Evolutionary conservation across 2,329 filamentous ascomycete species (phyloP).

Genomic region (Colletotrichum sp.): DNA sequence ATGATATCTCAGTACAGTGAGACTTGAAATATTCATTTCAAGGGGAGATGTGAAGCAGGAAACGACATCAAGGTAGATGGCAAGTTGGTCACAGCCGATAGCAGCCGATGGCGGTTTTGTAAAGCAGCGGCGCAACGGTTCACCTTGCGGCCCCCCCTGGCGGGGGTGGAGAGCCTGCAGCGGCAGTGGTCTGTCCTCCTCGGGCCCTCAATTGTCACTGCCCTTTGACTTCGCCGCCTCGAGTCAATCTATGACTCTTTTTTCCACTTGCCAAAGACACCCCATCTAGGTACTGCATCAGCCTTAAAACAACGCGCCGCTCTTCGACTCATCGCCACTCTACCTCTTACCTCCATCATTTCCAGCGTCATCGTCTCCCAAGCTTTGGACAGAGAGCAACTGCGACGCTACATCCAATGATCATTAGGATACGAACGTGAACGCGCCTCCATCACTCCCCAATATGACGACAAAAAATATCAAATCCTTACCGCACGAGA

Average conservation of each 20-base stretch:
- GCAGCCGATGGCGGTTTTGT: background rate
- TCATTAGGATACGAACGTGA: slow-evolving; percentile 31
- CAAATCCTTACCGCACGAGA: slow-evolving; percentile 76
- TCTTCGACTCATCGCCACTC: background rate
- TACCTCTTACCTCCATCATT: background rate
- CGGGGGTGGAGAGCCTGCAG: background rate
- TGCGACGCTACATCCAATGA: slow-evolving; percentile 27
- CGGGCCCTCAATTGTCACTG: slow-evolving; percentile 10
- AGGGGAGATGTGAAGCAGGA: background rate
- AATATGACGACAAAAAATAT: slow-evolving; percentile 59
- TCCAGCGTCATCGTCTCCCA: background rate
- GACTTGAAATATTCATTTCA: background rate
- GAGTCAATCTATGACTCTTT: slow-evolving; percentile 21
- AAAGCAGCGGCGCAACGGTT: slow-evolving; percentile 7
- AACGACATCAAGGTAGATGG: background rate
- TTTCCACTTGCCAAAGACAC: background rate
- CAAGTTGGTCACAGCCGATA: background rate
- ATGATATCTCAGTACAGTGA: background rate
- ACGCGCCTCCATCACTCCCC: slow-evolving; percentile 16
- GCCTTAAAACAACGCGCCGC: background rate
- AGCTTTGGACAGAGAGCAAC: background rate
- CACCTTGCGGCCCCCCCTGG: background rate
- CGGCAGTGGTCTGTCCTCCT: background rate
- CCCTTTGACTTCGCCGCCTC: slow-evolving; percentile 14
- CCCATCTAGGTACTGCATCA: background rate